Evolutionary conservation across 2,329 filamentous ascomycete genomes (phyloP), one percentile per base, ranked within the genome.

Genomic region (Phyllosticta citrichinensis): DNA sequence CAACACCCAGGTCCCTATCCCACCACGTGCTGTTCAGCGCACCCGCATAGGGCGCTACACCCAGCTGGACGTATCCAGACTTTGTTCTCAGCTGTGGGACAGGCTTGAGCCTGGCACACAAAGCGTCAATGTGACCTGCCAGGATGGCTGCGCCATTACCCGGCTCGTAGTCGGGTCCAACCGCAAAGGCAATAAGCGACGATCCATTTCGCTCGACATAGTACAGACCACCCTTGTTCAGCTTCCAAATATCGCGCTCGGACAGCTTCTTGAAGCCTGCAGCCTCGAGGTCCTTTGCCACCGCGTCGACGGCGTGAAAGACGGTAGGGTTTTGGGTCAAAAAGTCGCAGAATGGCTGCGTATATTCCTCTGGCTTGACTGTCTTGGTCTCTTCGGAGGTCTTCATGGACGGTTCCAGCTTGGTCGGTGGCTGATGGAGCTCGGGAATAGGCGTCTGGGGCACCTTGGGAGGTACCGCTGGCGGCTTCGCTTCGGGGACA

Each of bases 1-100:
- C 94, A 67, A 97, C 88, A 65, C 89, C 87, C 57, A 99, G 81
- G 73, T 99, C 94, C 47, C 94, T 85, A 74, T 97, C 94, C 93
- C 92, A 97, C 94, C 94, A 97, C 0, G 94, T 97, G 64, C 81
- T 80, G 71, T 92, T 94, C 64, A 97, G 77, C 1, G 80, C 91
- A 57, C 94, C 93, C 10, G 91, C 93, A 71, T 97, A 99, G 0
- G 89, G 94, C 2, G 94, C 92, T 58, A 97, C 90, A 24, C 90
- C 93, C 6, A 97, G 82, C 77, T 97, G 91, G 27, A 90, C 74
- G 70, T 91, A 99, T 59, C 94, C 93, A 33, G 89, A 87, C 71
- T 88, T 91, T 67, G 81, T 89, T n/a, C 87, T 85, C 69, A 96
- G 86, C 69, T 84, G 89, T 69, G 91, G 91, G 27, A 97, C 83